These are phyloP conservation scores for Cladorrhinum sp. DNA, from an alignment of 2,329 filamentous ascomycete genomes.

Conservation along the genomic window DNA sequence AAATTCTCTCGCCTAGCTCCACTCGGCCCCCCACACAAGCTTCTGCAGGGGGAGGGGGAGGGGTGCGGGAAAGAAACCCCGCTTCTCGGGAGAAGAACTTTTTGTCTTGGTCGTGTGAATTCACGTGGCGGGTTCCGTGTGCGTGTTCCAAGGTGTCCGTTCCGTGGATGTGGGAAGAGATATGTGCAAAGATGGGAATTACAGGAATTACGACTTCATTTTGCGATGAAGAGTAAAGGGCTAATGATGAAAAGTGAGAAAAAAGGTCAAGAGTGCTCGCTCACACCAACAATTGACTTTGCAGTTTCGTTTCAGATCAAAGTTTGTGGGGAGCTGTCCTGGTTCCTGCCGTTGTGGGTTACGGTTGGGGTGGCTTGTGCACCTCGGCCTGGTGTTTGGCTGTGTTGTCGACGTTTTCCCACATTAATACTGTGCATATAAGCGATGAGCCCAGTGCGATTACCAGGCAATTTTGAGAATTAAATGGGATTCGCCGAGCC, in stretches of 20 bases:
- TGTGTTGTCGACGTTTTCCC: neutral
- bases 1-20: conserved; percentile 7
- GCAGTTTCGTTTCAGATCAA: neutral
- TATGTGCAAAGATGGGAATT: too few relatives aligned
- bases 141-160: neutral
- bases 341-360: neutral
- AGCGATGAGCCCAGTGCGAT: neutral
- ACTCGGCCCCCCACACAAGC: conserved; percentile 7
- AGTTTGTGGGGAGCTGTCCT: neutral
- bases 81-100: conserved; percentile 2
- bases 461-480: neutral
- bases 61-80: neutral
- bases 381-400: neutral
- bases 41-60: conserved; percentile 5
- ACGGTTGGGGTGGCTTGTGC: neutral
- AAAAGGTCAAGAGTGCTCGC: neutral
- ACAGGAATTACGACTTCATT: too few relatives aligned
- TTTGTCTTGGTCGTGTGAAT: conserved; percentile 2
- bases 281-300: neutral
- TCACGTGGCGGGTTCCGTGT: conserved; percentile 3
- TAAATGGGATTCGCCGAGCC: conserved; percentile 11
- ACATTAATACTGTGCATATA: neutral
- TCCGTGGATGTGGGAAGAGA: neutral
- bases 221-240: too few relatives aligned
- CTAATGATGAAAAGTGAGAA: neutral